Conservation (phyloP, 2,329 filamentous ascomycete genomes). For the Trichoderma hamatum region DNA sequence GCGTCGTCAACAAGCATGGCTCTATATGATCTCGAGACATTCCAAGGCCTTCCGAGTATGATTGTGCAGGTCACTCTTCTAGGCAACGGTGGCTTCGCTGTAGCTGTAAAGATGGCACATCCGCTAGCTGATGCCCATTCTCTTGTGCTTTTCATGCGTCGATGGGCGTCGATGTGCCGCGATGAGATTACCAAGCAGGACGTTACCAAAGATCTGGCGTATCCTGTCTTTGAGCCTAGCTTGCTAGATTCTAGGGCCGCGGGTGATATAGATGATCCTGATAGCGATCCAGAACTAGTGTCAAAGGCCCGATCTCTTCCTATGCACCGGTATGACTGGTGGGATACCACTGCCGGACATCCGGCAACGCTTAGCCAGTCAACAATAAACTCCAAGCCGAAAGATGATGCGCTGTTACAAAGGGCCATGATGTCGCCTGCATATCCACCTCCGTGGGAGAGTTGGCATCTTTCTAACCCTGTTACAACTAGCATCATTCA, state of each 20-base stretch:
- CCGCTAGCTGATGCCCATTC: background rate
- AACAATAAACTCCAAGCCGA: background rate
- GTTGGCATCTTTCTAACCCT: background rate
- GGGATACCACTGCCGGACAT: background rate
- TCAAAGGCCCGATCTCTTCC: background rate
- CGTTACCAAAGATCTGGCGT: background rate
- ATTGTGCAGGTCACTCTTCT: background rate
- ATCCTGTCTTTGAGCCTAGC: background rate
- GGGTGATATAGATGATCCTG: background rate
- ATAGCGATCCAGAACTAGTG: background rate
- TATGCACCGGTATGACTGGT: background rate
- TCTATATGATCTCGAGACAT: background rate
- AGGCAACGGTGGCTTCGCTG: background rate
- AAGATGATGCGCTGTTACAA: background rate
- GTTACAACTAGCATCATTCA: background rate
- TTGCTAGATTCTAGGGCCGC: background rate
- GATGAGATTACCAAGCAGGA: background rate
- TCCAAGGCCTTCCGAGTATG: background rate
- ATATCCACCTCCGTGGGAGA: background rate
- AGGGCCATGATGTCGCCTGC: background rate
- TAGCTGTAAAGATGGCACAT: background rate
- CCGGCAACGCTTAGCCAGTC: background rate
- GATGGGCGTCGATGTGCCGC: background rate
- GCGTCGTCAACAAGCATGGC: background rate
- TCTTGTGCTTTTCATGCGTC: background rate